A percentile compares a stretch with the other conserved stretches of the same genome.
phyloP scores from a whole-genome alignment of 352 stramenopile genomes.

The Pythium brassicae region DNA sequence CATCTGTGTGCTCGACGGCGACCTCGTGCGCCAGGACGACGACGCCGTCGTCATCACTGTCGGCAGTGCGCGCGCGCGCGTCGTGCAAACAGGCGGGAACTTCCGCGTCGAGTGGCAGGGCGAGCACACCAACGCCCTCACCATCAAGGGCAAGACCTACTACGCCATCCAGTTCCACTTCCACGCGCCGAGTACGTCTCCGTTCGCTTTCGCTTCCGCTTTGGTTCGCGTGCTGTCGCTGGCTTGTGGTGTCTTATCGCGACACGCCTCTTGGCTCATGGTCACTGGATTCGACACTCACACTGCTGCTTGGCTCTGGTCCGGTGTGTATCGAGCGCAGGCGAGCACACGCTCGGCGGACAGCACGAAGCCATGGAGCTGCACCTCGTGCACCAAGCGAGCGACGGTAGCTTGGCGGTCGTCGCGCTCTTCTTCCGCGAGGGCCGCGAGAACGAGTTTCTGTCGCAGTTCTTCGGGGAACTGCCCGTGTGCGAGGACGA shows the following conservation, averaged over 20 bases:
- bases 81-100: constrained; percentile 33
- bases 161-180: constrained; percentile 65
- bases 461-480: constrained; percentile 55
- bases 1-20: constrained; percentile 27
- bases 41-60: constrained; percentile 23
- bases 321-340: constrained; percentile 20
- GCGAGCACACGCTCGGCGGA: constrained; percentile 66
- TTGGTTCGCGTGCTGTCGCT: too few relatives aligned
- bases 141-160: constrained; percentile 47
- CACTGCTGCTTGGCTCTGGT: constrained; percentile 4
- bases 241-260: too few relatives aligned
- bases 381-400: constrained; percentile 61
- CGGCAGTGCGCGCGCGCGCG: constrained; percentile 26
- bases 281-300: too few relatives aligned
- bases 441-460: constrained; percentile 48
- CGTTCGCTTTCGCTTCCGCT: background rate
- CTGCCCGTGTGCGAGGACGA: constrained; percentile 23
- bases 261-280: too few relatives aligned
- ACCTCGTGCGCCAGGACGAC: constrained; percentile 14
- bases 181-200: constrained; percentile 59
- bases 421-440: constrained; percentile 57
- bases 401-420: constrained; percentile 47
- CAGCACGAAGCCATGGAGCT: constrained; percentile 52
- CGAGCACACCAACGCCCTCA: constrained; percentile 29
- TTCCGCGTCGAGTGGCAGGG: constrained; percentile 52